phyloP scores from a whole-genome alignment of 2,329 filamentous ascomycete genomes.

The Talaromyces sp. region DNA sequence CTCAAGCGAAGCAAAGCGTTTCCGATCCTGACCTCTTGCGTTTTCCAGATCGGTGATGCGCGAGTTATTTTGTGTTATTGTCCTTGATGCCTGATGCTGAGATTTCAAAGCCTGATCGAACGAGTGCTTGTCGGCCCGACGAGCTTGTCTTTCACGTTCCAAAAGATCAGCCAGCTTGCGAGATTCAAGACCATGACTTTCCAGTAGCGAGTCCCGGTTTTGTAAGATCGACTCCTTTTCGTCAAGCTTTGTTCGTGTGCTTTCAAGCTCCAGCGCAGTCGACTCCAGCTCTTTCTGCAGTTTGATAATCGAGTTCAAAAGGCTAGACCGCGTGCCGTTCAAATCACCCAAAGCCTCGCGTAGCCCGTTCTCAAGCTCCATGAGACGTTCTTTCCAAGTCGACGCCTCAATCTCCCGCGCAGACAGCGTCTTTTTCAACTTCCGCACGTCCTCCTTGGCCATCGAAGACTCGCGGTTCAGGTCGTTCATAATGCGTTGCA shows the following conservation, averaged over 20 bases:
- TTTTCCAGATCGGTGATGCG: constrained; percentile 82
- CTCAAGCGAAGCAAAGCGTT: constrained; percentile 71
- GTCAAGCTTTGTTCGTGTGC: constrained; percentile 68
- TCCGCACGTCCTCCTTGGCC: constrained; percentile 80
- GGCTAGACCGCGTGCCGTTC: constrained; percentile 75
- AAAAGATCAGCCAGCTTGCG: constrained; percentile 80
- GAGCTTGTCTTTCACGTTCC: constrained; percentile 80
- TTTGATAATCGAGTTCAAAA: constrained; percentile 81
- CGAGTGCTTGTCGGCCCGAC: constrained; percentile 79
- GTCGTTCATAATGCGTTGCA: constrained; percentile 88
- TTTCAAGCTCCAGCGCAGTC: constrained; percentile 75
- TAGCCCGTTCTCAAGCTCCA: constrained; percentile 84
- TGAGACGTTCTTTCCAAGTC: constrained; percentile 84
- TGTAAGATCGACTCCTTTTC: constrained; percentile 90
- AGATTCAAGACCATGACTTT: constrained; percentile 81
- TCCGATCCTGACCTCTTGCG: constrained; percentile 70
- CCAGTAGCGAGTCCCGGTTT: constrained; percentile 80
- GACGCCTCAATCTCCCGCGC: constrained; percentile 82
- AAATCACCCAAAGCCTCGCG: constrained; percentile 82
- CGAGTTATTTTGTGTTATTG: constrained; percentile 76
- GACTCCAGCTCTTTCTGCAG: constrained; percentile 83
- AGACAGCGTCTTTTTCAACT: constrained; percentile 75
- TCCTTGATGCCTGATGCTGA: constrained; percentile 79
- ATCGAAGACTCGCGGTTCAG: constrained; percentile 77
- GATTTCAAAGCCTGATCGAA: constrained; percentile 86